Percentiles rank a stretch among this genome's conserved stretches.
These are phyloP conservation scores for Steccherinum ochraceum DNA, from an alignment of 768 basidiomycete genomes.

Conservation along the genomic window DNA sequence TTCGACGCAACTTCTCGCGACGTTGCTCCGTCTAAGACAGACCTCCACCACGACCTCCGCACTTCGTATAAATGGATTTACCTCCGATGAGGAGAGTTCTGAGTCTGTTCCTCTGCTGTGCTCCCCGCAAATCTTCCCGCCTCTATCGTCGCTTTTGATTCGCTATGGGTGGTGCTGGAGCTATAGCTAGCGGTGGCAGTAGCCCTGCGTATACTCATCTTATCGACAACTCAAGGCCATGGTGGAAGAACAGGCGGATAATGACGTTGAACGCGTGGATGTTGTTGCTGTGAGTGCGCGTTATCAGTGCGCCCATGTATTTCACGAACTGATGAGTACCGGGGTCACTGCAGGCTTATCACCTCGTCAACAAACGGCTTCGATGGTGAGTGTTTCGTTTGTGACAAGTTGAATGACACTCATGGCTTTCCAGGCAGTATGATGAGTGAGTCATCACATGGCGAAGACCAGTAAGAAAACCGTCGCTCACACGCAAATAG, in stretches of 20 bases:
- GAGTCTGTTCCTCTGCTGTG: neutral
- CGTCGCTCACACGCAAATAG: constrained; percentile 13
- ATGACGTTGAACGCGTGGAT: constrained; percentile 24
- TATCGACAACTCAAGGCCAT: constrained; percentile 13
- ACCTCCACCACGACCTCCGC: constrained; percentile 6
- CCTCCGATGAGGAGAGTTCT: constrained; percentile 1
- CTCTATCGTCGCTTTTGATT: constrained; percentile 1
- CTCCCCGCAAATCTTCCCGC: constrained; percentile 1
- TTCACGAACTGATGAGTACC: neutral
- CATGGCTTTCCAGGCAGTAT: constrained; percentile 22
- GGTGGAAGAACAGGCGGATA: constrained; percentile 20
- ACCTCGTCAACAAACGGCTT: constrained; percentile 33
- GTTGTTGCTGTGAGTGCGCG: constrained; percentile 18
- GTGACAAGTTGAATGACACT: neutral
- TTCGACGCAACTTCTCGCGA: constrained; percentile 7
- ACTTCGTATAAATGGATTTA: constrained; percentile 5
- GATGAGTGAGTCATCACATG: constrained; percentile 26
- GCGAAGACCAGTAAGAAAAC: neutral
- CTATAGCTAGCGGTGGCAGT: constrained; percentile 12
- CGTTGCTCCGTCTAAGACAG: constrained; percentile 9
- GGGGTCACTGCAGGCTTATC: constrained; percentile 20
- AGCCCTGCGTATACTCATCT: constrained; percentile 12
- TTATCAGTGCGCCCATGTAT: neutral
- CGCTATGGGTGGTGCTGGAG: constrained; percentile 21
- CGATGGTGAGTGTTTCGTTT: constrained; percentile 18